phyloP scores from a whole-genome alignment of 2,329 filamentous ascomycete species.

The Trichoderma oligosporum region DNA sequence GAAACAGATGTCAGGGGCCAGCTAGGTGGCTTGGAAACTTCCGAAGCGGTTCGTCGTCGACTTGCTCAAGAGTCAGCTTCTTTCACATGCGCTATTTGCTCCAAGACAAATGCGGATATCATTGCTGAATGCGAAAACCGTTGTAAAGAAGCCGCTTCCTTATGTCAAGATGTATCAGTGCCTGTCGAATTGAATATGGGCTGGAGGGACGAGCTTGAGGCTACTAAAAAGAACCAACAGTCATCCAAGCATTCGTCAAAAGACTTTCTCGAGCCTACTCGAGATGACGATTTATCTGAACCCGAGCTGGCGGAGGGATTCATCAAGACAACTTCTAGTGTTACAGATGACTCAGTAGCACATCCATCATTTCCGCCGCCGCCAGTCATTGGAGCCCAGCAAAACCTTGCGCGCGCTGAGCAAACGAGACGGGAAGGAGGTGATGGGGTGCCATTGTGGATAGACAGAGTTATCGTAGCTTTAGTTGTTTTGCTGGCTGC shows the following conservation, averaged over 20 bases:
- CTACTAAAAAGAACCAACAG: not conserved
- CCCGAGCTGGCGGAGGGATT: conserved; percentile 56
- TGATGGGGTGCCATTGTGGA: conserved; percentile 59
- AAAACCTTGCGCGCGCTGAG: not conserved
- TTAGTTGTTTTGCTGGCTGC: conserved; percentile 66
- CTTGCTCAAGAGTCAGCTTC: conserved; percentile 63
- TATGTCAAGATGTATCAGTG: conserved; percentile 43
- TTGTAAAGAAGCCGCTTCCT: conserved; percentile 38
- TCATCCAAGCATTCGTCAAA: not conserved
- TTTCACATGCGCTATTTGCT: conserved; percentile 71
- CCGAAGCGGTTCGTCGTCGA: conserved; percentile 59
- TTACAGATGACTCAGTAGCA: not conserved
- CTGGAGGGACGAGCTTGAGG: conserved; percentile 67
- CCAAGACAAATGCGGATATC: conserved; percentile 67
- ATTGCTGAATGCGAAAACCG: conserved; percentile 65
- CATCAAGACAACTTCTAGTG: conserved; percentile 34
- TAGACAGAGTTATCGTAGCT: conserved; percentile 76
- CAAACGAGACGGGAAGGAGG: not conserved
- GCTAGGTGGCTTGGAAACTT: conserved; percentile 81
- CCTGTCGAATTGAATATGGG: conserved; percentile 60
- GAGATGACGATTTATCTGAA: conserved; percentile 39
- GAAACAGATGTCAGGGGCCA: conserved; percentile 84
- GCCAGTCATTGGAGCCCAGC: not conserved
- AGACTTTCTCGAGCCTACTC: not conserved
- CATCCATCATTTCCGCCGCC: not conserved